These are phyloP conservation scores for Citrus medica DNA, from an alignment of 345 rosid genomes.

Conservation along the genomic window DNA sequence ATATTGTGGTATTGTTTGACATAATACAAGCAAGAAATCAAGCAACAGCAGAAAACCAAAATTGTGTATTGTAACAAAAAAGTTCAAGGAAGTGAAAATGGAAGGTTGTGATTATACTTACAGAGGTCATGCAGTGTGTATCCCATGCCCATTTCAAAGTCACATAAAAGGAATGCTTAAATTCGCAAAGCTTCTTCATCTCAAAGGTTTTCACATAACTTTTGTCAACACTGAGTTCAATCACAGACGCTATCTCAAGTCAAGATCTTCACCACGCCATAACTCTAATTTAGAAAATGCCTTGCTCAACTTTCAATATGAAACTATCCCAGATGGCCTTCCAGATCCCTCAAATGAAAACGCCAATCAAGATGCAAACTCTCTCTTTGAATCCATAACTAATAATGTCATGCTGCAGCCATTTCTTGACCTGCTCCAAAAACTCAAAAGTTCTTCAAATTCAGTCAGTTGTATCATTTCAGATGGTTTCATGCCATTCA, in stretches of 20 bases:
- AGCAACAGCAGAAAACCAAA: neutral
- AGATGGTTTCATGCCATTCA: neutral
- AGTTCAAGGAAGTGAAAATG: neutral
- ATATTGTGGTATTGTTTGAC: no score
- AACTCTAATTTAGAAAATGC: neutral
- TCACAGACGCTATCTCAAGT: conserved; percentile 1
- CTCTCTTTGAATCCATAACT: neutral
- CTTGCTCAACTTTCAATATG: neutral
- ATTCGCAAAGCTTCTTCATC: conserved; percentile 3
- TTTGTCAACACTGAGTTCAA: conserved; percentile 6
- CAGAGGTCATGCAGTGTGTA: neutral
- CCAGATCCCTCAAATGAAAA: neutral
- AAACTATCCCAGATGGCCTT: conserved; percentile 2
- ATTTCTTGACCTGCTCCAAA: neutral
- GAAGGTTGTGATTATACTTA: neutral
- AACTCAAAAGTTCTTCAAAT: neutral
- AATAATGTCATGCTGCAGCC: neutral
- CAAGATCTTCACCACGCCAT: neutral
- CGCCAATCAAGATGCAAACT: neutral
- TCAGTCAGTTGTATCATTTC: neutral
- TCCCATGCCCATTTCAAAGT: neutral
- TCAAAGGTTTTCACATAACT: neutral
- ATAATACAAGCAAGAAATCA: neutral
- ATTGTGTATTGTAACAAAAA: neutral
- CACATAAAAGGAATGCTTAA: neutral